These are phyloP conservation scores for Prunus mira DNA, from an alignment of 306 rosid species.

Conservation along the genomic window DNA sequence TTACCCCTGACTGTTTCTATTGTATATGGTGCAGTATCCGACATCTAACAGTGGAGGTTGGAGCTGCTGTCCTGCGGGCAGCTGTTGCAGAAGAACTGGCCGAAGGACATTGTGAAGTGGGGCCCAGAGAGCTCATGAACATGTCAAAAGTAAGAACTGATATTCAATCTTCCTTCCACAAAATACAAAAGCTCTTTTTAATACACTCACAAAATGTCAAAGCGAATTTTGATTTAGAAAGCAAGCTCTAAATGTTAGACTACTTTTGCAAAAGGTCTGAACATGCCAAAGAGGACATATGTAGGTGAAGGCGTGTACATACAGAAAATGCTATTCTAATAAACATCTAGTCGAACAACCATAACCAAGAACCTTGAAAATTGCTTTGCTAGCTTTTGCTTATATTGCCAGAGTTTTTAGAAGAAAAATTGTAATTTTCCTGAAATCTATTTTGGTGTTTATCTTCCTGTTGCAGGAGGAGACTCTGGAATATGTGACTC, in stretches of 20 bases:
- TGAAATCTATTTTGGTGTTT: background rate
- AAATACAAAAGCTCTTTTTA: background rate
- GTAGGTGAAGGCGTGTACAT: background rate
- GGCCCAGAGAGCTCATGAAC: conserved; percentile 54
- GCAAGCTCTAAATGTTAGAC: background rate
- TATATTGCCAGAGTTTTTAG: background rate
- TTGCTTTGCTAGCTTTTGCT: background rate
- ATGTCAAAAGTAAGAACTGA: conserved; percentile 71
- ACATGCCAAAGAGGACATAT: background rate
- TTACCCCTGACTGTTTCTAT: conserved; percentile 15
- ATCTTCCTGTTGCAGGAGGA: background rate
- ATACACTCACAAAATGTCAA: background rate
- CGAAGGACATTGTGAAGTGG: conserved; percentile 71
- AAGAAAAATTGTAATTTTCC: background rate
- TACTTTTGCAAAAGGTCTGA: background rate
- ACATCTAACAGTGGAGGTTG: conserved; percentile 74
- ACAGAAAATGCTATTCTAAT: background rate
- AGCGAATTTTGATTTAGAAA: background rate
- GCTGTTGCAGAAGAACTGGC: conserved; percentile 80
- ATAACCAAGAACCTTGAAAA: background rate
- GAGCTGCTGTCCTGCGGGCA: conserved; percentile 80
- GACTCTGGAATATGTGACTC: conserved; percentile 34
- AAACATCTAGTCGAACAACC: background rate
- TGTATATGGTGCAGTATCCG: conserved; percentile 61
- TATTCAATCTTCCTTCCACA: background rate